Conservation (phyloP, 2,329 filamentous ascomycete species). For the Hymenoscyphus linearis region DNA sequence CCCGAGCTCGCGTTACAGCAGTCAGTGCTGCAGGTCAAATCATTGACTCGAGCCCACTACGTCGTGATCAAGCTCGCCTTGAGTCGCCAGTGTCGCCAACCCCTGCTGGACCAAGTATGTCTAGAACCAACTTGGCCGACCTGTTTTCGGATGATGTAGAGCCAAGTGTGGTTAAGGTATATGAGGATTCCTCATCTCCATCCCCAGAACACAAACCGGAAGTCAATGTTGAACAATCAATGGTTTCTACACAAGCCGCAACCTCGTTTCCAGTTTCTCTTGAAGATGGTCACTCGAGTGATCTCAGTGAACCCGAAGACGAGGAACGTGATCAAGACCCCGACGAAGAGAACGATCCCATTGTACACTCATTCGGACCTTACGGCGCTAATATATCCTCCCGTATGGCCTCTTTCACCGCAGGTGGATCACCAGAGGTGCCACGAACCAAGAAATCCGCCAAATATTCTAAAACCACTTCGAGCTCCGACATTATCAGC, state of each 20-base stretch:
- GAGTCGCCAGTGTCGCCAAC: slow-evolving; percentile 74
- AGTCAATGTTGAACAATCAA: slow-evolving; percentile 17
- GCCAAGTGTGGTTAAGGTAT: slow-evolving; percentile 56
- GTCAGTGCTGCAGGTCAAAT: slow-evolving; percentile 32
- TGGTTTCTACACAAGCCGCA: slow-evolving; percentile 25
- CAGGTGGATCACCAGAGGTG: slow-evolving; percentile 56
- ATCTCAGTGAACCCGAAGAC: slow-evolving; percentile 50
- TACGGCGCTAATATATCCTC: slow-evolving; percentile 82
- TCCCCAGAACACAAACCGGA: slow-evolving; percentile 40
- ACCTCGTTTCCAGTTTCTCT: slow-evolving; percentile 21
- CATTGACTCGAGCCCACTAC: slow-evolving; percentile 57
- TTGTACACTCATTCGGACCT: slow-evolving; percentile 86
- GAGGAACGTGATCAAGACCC: slow-evolving; percentile 56
- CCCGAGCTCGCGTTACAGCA: slow-evolving; percentile 41
- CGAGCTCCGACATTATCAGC: slow-evolving; percentile 31
- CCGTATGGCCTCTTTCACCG: slow-evolving; percentile 71
- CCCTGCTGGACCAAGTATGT: slow-evolving; percentile 34
- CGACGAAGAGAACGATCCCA: slow-evolving; percentile 90
- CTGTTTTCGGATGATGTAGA: slow-evolving; percentile 40
- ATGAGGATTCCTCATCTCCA: slow-evolving; percentile 61
- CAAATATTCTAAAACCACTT: slow-evolving; percentile 21
- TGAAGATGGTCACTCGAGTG: slow-evolving; percentile 40
- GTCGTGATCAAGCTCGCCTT: slow-evolving; percentile 48
- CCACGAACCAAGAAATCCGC: slow-evolving; percentile 25
- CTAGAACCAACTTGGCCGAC: slow-evolving; percentile 20